These are phyloP conservation scores for Kurtzmaniella quercitrusa DNA, from an alignment of 1,139 yeast genomes.

Conservation along the genomic window DNA sequence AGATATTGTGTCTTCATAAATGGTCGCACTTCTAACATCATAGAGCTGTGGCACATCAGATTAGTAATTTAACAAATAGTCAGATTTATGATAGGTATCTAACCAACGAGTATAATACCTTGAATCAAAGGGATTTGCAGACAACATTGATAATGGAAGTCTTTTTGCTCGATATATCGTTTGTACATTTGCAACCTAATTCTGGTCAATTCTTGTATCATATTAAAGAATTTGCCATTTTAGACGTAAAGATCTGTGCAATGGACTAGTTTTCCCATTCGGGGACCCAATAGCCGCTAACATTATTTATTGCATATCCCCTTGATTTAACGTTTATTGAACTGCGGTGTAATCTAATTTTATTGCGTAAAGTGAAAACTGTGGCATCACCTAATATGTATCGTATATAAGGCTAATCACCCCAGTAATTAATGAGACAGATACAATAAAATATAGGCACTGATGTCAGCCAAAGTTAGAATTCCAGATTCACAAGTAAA, in stretches of 20 bases:
- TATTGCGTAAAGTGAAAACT: neutral
- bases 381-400: neutral
- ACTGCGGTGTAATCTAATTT: neutral
- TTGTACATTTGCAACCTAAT: too few species aligned
- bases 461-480: neutral
- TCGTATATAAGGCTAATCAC: neutral
- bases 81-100: too few species aligned
- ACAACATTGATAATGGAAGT: neutral
- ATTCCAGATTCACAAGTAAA: constrained; percentile 13
- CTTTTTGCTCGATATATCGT: too few species aligned
- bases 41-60: neutral
- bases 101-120: too few species aligned
- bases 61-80: neutral
- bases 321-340: neutral
- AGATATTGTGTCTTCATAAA: neutral
- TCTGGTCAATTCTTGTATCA: too few species aligned
- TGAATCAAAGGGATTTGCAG: too few species aligned
- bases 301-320: neutral
- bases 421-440: neutral
- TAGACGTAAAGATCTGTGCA: too few species aligned
- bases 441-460: neutral
- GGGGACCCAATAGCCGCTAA: neutral
- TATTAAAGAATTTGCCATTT: too few species aligned
- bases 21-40: neutral
- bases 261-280: too few species aligned